Evolutionary conservation across 2,329 filamentous ascomycete species (phyloP).

Genomic region (Tolypocladium tropicale): DNA sequence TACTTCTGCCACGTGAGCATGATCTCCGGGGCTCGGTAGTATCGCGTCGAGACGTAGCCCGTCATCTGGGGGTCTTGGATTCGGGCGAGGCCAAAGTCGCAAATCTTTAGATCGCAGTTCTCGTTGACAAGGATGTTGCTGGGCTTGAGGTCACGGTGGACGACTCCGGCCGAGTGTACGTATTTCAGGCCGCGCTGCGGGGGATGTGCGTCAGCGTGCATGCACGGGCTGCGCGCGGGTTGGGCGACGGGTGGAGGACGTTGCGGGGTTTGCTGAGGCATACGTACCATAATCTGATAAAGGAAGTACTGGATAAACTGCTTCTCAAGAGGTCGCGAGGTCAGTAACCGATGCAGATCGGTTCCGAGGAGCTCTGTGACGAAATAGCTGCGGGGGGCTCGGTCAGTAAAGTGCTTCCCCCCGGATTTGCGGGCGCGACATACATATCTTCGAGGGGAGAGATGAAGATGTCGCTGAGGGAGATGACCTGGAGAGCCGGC

Average conservation of each 20-base stretch:
- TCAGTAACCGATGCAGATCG: slow-evolving; percentile 89
- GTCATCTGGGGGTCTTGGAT: slow-evolving; percentile 99
- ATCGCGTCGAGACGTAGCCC: slow-evolving; percentile 95
- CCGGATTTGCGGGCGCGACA: slow-evolving; percentile 20
- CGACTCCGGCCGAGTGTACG: slow-evolving; percentile 94
- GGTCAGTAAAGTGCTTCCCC: slow-evolving; percentile 7
- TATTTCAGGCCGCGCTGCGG: slow-evolving; percentile 90
- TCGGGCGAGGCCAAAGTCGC: slow-evolving; percentile 93
- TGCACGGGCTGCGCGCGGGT: background rate
- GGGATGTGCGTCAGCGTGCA: slow-evolving; percentile 5
- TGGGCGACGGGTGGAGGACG: background rate
- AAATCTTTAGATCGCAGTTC: slow-evolving; percentile 99
- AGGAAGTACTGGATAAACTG: slow-evolving; percentile 99
- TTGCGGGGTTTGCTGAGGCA: slow-evolving; percentile 19
- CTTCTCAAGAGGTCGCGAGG: slow-evolving; percentile 91
- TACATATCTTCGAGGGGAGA: slow-evolving; percentile 98
- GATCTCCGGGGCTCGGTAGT: slow-evolving; percentile 97
- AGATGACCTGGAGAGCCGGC: slow-evolving; percentile 62
- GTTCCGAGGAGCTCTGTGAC: slow-evolving; percentile 96
- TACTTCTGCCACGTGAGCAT: slow-evolving; percentile 99
- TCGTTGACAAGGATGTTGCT: slow-evolving; percentile 99
- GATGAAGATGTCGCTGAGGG: slow-evolving; percentile 98
- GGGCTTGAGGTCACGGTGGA: slow-evolving; percentile 94
- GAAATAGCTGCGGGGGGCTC: slow-evolving; percentile 62
- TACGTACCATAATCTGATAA: slow-evolving; percentile 95